Base-by-base conservation (phyloP, 352 stramenopile species). In the Globisporangium nunn region DNA sequence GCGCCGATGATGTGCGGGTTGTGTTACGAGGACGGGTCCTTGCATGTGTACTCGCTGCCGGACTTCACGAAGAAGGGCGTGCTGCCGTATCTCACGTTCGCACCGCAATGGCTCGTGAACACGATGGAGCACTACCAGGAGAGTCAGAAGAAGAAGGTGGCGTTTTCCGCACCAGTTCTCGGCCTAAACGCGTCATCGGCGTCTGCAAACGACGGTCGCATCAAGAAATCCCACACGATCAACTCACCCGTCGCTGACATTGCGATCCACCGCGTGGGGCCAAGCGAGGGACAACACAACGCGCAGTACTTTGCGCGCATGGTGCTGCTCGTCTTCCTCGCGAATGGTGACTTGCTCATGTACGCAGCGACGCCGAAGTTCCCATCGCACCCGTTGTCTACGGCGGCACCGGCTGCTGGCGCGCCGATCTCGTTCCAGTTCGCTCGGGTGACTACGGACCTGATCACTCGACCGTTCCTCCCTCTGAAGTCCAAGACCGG, bases 181-280 rank as follows among this genome's bases (percentile, higher is more conserved):
- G 85, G 85, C 15, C 71, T 94, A 28, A 88, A 90, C 35, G 75
- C 79, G 8, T 81, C 75, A 8, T 79, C 76, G 6, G 81, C 76
- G 28, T 78, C 75, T 12, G 78, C 80, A 5, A 93, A 90, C 35
- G 81, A 94, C 33, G 78, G 78, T 0, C 73, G 78, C 23, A 90
- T 89, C 56, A 88, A 90, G 57, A 92, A 91, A 23, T 85, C 81
- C 0, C 79, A 90, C 56, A 81, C 82, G 6, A 76, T 89, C 53
- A 88, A 92, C 59, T 92, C 85, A 0, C 85, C 85, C 0, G 78
- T 94, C 31, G 85, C 85, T 14, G 85, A 94, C 47, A 90, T 94
- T 39, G 68, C 75, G 4, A 90, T 94, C 49, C 82, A 92, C 53
- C 80, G 85, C 18, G 69, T 94, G 4, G 85, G 85, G 7, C 82